These are phyloP conservation scores for Phanerochaete sordida DNA, from an alignment of 768 basidiomycete genomes.

Conservation along the genomic window DNA sequence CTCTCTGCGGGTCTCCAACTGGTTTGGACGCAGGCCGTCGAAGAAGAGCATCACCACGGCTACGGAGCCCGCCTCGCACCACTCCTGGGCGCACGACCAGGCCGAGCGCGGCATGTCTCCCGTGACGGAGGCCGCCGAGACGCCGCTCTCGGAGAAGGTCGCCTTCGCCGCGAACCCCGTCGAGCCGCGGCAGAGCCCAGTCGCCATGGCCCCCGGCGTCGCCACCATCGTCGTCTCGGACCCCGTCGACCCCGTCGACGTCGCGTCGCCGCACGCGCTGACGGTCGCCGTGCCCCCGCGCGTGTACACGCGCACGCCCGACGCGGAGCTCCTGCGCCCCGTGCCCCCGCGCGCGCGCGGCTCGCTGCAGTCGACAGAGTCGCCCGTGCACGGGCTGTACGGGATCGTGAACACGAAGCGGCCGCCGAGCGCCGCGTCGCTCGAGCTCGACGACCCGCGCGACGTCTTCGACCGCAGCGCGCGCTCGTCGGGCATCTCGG, in stretches of 20 bases:
- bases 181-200: not conserved
- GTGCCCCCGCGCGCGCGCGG: not conserved
- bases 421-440: not conserved
- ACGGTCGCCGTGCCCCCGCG: not conserved
- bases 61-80: constrained; percentile 23
- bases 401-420: constrained; percentile 26
- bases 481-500: constrained; percentile 25
- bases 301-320: not conserved
- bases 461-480: constrained; percentile 16
- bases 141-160: not conserved
- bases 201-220: not conserved
- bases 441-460: constrained; percentile 8
- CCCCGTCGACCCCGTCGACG: constrained; percentile 1
- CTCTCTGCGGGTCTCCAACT: constrained; percentile 28
- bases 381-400: constrained; percentile 45
- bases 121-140: not conserved
- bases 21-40: constrained; percentile 33
- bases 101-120: constrained; percentile 26
- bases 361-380: constrained; percentile 23
- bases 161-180: not conserved
- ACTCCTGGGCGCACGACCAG: constrained; percentile 30
- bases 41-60: constrained; percentile 19
- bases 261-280: not conserved
- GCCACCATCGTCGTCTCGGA: not conserved
- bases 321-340: not conserved